Evolutionary conservation across 2,329 filamentous ascomycete genomes (phyloP).

Genomic region (Orbilia javanica): DNA sequence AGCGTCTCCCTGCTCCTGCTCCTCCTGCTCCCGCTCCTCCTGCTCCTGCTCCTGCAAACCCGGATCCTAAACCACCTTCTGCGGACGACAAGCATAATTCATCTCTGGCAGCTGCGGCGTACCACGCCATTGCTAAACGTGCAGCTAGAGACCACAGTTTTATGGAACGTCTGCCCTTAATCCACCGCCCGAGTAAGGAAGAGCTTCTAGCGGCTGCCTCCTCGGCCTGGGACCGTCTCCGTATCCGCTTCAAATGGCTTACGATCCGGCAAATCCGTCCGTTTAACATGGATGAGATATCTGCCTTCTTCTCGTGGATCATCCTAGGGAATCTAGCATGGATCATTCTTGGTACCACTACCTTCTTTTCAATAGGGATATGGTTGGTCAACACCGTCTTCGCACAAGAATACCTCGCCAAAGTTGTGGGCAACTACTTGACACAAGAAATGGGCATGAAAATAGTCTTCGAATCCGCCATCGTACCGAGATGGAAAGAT

Average conservation of each 20-base stretch:
- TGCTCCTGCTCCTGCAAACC: background rate
- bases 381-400: slow-evolving; percentile 95
- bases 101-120: slow-evolving; percentile 39
- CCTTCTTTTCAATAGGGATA: slow-evolving; percentile 92
- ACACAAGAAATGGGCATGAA: slow-evolving; percentile 93
- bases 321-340: slow-evolving; percentile 92
- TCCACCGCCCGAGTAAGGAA: slow-evolving; percentile 93
- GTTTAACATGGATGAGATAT: slow-evolving; percentile 96
- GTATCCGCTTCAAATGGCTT: slow-evolving; percentile 96
- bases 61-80: slow-evolving; percentile 13
- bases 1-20: background rate
- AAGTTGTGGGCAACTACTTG: slow-evolving; percentile 94
- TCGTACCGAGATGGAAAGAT: slow-evolving; percentile 94
- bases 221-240: slow-evolving; percentile 90
- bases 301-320: slow-evolving; percentile 95
- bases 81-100: slow-evolving; percentile 47
- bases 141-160: slow-evolving; percentile 67
- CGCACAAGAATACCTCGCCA: slow-evolving; percentile 93
- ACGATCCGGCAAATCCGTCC: slow-evolving; percentile 93
- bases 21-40: background rate
- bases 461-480: slow-evolving; percentile 96
- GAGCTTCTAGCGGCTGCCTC: slow-evolving; percentile 91
- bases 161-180: slow-evolving; percentile 75
- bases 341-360: slow-evolving; percentile 96
- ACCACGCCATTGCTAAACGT: slow-evolving; percentile 51